Evolutionary conservation across 1,284 basidiomycete species (phyloP), one percentile per base, ranked within the genome.

Genomic region (Tilletia setariae): DNA sequence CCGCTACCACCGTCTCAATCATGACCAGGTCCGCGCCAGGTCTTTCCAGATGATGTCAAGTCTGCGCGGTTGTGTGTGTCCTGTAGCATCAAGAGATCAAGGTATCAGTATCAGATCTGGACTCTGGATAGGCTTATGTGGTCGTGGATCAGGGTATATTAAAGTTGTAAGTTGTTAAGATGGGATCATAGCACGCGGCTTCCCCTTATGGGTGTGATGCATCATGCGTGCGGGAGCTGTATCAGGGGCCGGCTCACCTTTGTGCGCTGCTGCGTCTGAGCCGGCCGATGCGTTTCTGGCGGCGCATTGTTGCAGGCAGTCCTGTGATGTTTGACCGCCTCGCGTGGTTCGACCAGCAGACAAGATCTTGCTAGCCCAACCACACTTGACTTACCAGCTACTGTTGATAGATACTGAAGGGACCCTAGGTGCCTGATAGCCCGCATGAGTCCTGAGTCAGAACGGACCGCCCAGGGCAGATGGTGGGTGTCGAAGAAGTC

Each of bases 111-210:
- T 61, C 56, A 61, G 28, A 3, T 32, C 56, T 9, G 53, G 4
- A 9, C 23, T 30, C 23, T 9, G 30, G 28, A 59, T 16, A 16
- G 9, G 15, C 19, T 6, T 25, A 16, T 9, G 2, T 32, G 25
- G 9, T 16, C 16, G 28, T 16, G 28, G 9, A 30, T 61, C 56
- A 61, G 56, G 32, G 56, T 61, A 61, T 40, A 61, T 61, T 61
- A 61, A 61, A 61, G 56, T 61, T 61, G 56, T 61, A 40, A 40
- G 35, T 61, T 61, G 13, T 21, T 35, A 13, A 30, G 15, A 19
- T 8, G 56, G 32, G 35, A 32, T 25, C 51, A 53, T 25, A 11
- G 51, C 21, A 19, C 21, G 21, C 19, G 7, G 28, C 21, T 23
- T 15, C 21, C 51, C 21, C 21, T 7, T 19, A 25, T 53, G 51